Percentiles rank a stretch among this genome's conserved stretches.
These are phyloP conservation scores for Allomyces javanicus DNA, from an alignment of 192 early-diverging fungal species.

Conservation along the genomic window DNA sequence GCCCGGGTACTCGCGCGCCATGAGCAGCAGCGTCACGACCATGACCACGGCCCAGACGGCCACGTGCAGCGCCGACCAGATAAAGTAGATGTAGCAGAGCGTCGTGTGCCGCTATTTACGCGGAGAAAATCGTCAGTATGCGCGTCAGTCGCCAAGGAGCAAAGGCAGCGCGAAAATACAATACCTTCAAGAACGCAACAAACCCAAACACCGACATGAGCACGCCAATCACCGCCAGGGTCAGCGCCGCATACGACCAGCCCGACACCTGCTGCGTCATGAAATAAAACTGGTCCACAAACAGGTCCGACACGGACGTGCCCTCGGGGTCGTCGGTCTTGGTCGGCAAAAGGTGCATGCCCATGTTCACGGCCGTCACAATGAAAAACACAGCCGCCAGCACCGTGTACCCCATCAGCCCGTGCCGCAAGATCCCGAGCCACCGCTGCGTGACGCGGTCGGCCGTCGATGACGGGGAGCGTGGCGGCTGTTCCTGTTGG, in stretches of 20 bases:
- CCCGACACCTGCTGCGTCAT: background rate
- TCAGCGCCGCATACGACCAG: background rate
- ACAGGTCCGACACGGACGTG: background rate
- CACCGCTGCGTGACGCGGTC: background rate
- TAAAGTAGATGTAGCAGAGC: background rate
- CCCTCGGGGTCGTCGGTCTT: background rate
- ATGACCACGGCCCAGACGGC: background rate
- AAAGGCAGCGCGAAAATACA: too few species aligned
- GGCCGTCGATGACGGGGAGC: too few species aligned
- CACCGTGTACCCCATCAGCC: background rate
- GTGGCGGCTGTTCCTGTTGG: too few species aligned
- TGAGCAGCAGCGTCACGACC: background rate
- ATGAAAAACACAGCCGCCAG: background rate
- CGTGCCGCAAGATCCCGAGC: background rate
- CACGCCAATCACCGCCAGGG: background rate
- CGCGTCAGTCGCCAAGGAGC: too few species aligned
- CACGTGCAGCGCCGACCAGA: background rate
- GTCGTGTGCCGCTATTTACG: background rate
- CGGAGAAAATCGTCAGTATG: too few species aligned
- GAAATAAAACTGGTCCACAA: background rate
- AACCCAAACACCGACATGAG: background rate
- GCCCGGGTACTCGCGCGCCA: background rate
- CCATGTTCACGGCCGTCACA: background rate
- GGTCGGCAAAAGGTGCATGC: background rate
- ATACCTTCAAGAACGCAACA: background rate